Evolutionary conservation across 23 red algal genomes (phyloP).

Genomic region (Cyanidioschyzon merolae): DNA sequence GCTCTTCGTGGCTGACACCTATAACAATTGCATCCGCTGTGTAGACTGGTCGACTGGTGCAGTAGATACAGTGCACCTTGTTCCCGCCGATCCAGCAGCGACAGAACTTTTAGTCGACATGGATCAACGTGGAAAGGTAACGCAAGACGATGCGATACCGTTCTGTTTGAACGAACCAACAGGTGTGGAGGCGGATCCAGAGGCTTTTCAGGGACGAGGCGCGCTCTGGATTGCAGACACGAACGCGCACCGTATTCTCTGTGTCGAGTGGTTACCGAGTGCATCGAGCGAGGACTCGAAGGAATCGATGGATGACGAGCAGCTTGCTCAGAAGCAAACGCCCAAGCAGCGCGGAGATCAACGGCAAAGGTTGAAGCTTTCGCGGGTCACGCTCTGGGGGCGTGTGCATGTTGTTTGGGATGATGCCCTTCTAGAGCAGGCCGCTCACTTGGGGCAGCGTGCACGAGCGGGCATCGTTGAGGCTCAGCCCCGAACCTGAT

Average conservation of each 20-base stretch:
- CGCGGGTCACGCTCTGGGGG: not conserved
- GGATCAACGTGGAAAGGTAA: not conserved
- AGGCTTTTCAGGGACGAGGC: not conserved
- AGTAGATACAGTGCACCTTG: not conserved
- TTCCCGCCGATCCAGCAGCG: not conserved
- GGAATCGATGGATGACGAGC: not conserved
- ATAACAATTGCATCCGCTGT: not conserved
- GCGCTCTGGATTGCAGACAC: not conserved
- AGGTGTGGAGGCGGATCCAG: not conserved
- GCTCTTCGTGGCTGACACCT: conserved; percentile 6
- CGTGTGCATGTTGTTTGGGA: not conserved
- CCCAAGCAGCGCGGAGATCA: not conserved
- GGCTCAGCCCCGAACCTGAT: too few relatives aligned
- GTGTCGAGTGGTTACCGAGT: not conserved
- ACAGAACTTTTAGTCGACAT: not conserved
- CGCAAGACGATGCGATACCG: not conserved
- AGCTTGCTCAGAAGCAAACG: not conserved
- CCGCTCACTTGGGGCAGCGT: too few relatives aligned
- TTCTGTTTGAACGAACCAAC: not conserved
- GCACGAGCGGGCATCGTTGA: too few relatives aligned
- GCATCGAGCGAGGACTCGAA: not conserved
- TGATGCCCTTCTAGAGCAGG: too few relatives aligned
- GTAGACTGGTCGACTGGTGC: not conserved
- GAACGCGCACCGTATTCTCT: not conserved
- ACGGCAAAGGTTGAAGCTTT: not conserved